A percentile compares a stretch with the other conserved stretches of the same genome.
phyloP scores from a whole-genome alignment of 192 early-diverging fungal species.

The Allomyces macrogynus region DNA sequence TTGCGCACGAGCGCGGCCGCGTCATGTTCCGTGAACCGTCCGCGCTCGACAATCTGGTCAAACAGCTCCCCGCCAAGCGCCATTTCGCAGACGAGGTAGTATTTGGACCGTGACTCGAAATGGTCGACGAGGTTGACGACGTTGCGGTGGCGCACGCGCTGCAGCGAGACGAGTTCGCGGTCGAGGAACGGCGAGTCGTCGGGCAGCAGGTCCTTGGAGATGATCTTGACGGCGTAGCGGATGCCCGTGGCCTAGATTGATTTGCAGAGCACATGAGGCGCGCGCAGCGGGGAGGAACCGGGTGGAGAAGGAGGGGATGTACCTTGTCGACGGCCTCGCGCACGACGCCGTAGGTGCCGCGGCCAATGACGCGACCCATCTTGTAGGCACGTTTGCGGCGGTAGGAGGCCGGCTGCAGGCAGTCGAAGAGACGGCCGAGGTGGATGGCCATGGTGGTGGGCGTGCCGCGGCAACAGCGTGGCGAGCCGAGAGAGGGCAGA shows the following conservation, averaged over 20 bases:
- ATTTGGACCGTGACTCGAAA: conserved; percentile 53
- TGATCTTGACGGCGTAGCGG: conserved; percentile 73
- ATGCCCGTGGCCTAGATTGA: conserved; percentile 41
- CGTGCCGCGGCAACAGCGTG: too few relatives aligned
- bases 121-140: conserved; percentile 60
- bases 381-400: conserved; percentile 47
- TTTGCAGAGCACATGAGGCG: too few relatives aligned
- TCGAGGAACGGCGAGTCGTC: conserved; percentile 73
- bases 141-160: conserved; percentile 64
- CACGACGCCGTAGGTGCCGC: too few relatives aligned
- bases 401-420: conserved; percentile 26
- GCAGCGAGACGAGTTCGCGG: conserved; percentile 77
- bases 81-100: conserved; percentile 56
- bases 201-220: conserved; percentile 61
- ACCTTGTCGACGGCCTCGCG: too few relatives aligned
- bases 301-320: too few relatives aligned
- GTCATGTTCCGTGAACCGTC: conserved; percentile 63
- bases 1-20: conserved; percentile 41
- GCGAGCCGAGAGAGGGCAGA: too few relatives aligned
- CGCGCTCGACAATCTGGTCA: conserved; percentile 54
- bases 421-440: too few relatives aligned
- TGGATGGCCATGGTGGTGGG: too few relatives aligned
- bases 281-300: too few relatives aligned
- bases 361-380: conserved; percentile 27
- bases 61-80: conserved; percentile 64